Conservation (phyloP, 2,329 filamentous ascomycete species). For the Escovopsis weberi region DNA sequence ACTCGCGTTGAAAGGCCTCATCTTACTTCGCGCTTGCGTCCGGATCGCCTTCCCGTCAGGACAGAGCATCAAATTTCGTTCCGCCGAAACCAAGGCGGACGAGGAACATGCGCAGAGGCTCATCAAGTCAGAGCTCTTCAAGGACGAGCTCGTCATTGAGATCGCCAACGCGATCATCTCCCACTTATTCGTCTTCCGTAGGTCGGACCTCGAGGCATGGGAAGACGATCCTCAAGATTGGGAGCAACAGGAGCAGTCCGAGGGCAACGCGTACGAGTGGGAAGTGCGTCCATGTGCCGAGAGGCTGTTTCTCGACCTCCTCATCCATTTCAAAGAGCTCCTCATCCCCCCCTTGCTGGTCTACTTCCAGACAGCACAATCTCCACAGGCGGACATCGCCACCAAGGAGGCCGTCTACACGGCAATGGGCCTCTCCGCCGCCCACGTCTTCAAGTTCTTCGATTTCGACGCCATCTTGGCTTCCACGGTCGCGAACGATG, state of each 20-base stretch:
- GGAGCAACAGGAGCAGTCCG: slow-evolving; percentile 78
- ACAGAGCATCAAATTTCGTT: slow-evolving; percentile 73
- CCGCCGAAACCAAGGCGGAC: slow-evolving; percentile 60
- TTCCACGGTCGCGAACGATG: slow-evolving; percentile 62
- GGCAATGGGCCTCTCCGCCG: slow-evolving; percentile 73
- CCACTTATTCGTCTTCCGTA: slow-evolving; percentile 75
- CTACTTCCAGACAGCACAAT: slow-evolving; percentile 69
- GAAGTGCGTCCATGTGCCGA: slow-evolving; percentile 86
- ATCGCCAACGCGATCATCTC: slow-evolving; percentile 77
- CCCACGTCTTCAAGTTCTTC: slow-evolving; percentile 56
- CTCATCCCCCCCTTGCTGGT: slow-evolving; percentile 64
- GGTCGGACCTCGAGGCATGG: slow-evolving; percentile 79
- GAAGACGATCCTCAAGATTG: slow-evolving; percentile 90
- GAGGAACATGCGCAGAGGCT: slow-evolving; percentile 53
- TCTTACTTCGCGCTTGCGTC: slow-evolving; percentile 69
- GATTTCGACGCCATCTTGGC: slow-evolving; percentile 74
- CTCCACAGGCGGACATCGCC: slow-evolving; percentile 51
- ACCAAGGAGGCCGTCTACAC: slow-evolving; percentile 92
- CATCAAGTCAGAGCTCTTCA: slow-evolving; percentile 62
- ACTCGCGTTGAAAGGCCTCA: slow-evolving; percentile 66
- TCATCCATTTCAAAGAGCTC: slow-evolving; percentile 75
- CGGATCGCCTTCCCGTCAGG: slow-evolving; percentile 71
- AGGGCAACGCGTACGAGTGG: slow-evolving; percentile 80
- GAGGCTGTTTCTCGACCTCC: slow-evolving; percentile 81
- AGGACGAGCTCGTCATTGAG: slow-evolving; percentile 59